Base-by-base conservation (phyloP, 805 yeast species). In the Candida maesae region DNA sequence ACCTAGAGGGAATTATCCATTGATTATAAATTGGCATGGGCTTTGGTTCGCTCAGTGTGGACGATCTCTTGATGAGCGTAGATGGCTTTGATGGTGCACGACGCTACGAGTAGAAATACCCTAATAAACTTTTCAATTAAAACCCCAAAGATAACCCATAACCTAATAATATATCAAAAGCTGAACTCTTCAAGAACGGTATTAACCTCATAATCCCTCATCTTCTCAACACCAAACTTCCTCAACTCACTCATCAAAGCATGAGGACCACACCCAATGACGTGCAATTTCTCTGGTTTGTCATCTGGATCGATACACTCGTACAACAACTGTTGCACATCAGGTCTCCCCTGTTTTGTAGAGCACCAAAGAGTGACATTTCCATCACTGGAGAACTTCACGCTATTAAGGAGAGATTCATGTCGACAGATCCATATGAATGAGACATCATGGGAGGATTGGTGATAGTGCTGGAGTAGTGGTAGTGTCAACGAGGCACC, bases 191-290 rank as follows among this genome's bases (percentile, higher is more conserved):
- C 59, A 5, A 53, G 26, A 5, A 53, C 37, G 33, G 52, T 35
- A 25, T 53, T 53, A 10, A 53, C 39, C 17, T 40, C 33, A 7
- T 29, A 36, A 7, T 19, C 19, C 13, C 30, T 37, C 39, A 37
- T 39, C 6, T 41, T 26, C 13, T 37, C 36, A 4, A 39, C 40
- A 6, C 53, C 51, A 27, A 56, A 50, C 13, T 36, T 20, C 17
- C 53, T 66, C 56, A 47, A 41, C 6, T 34, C 38, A 2, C 27
- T n/a, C 46, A 56, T 50, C 35, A 56, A 31, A 2, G 20, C 18
- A 18, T 33, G 35, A 2, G 61, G 60, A 6, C 61, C 61, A 47
- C 61, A 56, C 6, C 51, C 56, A n/a, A 54, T 46, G 4, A 56
- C 33, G 21, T 51, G 46, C 2, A 53, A 18, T 16, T 19, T 29